Conservation (phyloP, 306 rosid genomes). For the Datisca glomerata region DNA sequence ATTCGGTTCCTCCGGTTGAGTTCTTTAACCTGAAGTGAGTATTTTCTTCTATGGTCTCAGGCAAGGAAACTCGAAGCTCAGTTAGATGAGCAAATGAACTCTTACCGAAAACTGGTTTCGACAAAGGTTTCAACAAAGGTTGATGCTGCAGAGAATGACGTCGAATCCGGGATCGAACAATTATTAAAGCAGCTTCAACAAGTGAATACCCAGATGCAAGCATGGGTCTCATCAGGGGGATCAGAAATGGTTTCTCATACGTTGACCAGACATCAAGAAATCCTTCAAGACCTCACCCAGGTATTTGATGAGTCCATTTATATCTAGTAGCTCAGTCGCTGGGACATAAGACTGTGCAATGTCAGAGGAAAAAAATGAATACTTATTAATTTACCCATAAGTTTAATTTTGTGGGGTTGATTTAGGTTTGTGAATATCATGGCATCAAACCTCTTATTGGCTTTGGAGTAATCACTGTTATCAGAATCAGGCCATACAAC, state of each 20-base stretch:
- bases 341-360: neutral
- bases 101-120: conserved; percentile 76
- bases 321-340: neutral
- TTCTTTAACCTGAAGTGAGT: too few relatives aligned
- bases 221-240: conserved; percentile 95
- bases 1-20: neutral
- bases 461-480: too few relatives aligned
- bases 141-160: conserved; percentile 49
- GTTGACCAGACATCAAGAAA: conserved; percentile 93
- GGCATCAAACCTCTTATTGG: too few relatives aligned
- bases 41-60: conserved; percentile 27
- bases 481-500: too few relatives aligned
- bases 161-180: conserved; percentile 70
- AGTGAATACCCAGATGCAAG: conserved; percentile 95
- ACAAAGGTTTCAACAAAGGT: conserved; percentile 56
- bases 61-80: conserved; percentile 96
- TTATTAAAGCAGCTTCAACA: conserved; percentile 82
- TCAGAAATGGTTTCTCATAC: conserved; percentile 99
- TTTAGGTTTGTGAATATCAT: too few relatives aligned
- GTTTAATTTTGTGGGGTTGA: too few relatives aligned
- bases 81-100: conserved; percentile 86
- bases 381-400: too few relatives aligned
- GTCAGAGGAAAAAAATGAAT: neutral
- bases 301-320: conserved; percentile 17
- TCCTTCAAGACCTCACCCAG: conserved; percentile 97